These are phyloP conservation scores for Basidioascus undulatus DNA, from an alignment of 768 basidiomycete genomes.

Conservation along the genomic window DNA sequence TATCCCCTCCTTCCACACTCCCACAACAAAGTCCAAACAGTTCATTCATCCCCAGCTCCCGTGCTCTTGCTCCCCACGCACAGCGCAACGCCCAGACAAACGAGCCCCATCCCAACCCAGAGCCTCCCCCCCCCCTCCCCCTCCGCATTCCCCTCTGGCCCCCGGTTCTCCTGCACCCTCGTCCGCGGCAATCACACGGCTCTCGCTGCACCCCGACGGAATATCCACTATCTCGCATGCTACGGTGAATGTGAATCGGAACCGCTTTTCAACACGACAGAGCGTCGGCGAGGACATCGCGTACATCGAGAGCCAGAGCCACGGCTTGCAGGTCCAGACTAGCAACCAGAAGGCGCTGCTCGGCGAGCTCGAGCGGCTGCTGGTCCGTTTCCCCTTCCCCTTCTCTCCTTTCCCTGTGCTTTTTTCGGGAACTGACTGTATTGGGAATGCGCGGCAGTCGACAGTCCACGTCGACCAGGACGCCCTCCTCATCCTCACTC, in stretches of 20 bases:
- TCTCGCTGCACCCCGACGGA: too few species aligned
- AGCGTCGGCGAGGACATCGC: constrained; percentile 84
- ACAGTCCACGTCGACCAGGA: constrained; percentile 78
- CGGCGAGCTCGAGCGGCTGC: constrained; percentile 59
- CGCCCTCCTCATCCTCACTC: constrained; percentile 48
- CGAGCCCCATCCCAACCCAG: too few species aligned
- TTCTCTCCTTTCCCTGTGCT: background rate
- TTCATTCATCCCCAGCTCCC: too few species aligned
- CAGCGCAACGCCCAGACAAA: too few species aligned
- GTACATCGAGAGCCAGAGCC: constrained; percentile 86
- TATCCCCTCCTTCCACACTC: too few species aligned
- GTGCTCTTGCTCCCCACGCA: too few species aligned
- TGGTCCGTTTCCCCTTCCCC: constrained; percentile 27
- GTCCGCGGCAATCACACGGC: too few species aligned
- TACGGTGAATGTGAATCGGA: too few species aligned
- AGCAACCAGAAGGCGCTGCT: constrained; percentile 77
- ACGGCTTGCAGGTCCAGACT: constrained; percentile 88
- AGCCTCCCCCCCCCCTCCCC: too few species aligned
- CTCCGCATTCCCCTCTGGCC: too few species aligned
- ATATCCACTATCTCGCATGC: background rate
- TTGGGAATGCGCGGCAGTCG: constrained; percentile 29
- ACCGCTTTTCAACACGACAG: constrained; percentile 23
- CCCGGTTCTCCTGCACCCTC: too few species aligned
- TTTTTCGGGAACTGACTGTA: background rate
- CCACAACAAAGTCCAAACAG: too few species aligned